Base-by-base conservation (phyloP, 305 asterid species). In the Fraxinus sp. region DNA sequence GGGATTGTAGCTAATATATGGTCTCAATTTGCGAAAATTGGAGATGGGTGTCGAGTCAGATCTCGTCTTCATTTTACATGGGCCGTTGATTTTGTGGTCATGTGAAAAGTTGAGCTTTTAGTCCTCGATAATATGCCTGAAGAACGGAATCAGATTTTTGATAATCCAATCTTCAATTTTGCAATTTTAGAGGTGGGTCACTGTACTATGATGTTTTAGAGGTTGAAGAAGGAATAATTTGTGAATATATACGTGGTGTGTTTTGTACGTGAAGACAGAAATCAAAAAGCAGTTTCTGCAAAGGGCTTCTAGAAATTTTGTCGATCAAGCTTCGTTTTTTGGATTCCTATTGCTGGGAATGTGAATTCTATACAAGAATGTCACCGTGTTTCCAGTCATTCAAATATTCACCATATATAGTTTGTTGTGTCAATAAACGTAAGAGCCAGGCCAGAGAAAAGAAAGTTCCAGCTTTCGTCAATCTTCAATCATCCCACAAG, bases 321-420 rank as follows among this genome's bases (percentile, higher is more conserved):
- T 26, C 4, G 18, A 49, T 70, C 72, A 46, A 57, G 52, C 41
- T 43, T 36, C 59, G 28, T 8, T 36, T 39, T 41, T 46, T 77
- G 70, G 41, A 66, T 75, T 78, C 74, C 11, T 66, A 24, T 62
- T 43, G 81, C 62, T 14, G 13, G 39, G 66, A 22, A 49, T 80
- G 73, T 71, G 37, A 62, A 22, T 79, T 74, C 73, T 49, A 30
- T 85, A 41, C 49, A 41, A 84, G 87, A 55, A 89, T 91, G 95
- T 72, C 90, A 59, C 73, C 84, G 41, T 88, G 86, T 84, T 90
- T 88, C 81, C 87, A 79, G 57, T 75, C 91, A 55, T 83, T 92
- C 87, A 90, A 87, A 79, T 86, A 85, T 80, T 85, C 85, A 75
- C 77, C 92, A 35, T 80, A 79, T 52, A 79, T 87, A 22, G 82